These are phyloP conservation scores for Tulasnella sp. DNA, from an alignment of 768 basidiomycete genomes.

Conservation along the genomic window DNA sequence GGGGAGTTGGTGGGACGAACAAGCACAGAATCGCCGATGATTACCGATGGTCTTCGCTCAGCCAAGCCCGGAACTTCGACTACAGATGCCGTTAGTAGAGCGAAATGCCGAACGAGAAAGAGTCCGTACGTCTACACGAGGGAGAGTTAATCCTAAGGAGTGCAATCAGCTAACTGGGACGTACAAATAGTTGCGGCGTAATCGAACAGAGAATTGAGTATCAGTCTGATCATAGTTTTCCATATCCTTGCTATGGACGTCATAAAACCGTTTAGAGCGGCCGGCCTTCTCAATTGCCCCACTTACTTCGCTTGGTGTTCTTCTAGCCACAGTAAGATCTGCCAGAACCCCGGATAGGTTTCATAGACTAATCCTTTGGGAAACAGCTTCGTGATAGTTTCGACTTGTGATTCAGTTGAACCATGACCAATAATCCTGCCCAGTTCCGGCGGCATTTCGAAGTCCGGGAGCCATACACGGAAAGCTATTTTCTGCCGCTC, in stretches of 20 bases:
- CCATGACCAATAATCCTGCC: constrained; percentile 35
- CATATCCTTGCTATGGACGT: constrained; percentile 31
- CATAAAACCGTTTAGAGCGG: constrained; percentile 1
- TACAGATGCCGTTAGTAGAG: constrained; percentile 34
- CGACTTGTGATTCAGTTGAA: constrained; percentile 27
- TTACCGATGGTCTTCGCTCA: constrained; percentile 54
- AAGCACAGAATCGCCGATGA: constrained; percentile 49
- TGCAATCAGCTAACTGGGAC: not conserved
- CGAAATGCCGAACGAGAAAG: no score
- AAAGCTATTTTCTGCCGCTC: constrained; percentile 42
- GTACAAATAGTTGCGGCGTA: constrained; percentile 33
- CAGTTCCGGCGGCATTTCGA: constrained; percentile 40
- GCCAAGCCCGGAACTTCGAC: constrained; percentile 52
- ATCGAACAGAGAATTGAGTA: constrained; percentile 17
- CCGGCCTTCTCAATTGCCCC: no score
- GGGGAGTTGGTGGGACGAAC: constrained; percentile 31
- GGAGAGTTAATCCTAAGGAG: not conserved
- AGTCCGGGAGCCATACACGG: constrained; percentile 38
- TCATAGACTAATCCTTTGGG: not conserved
- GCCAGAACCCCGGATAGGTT: constrained; percentile 12
- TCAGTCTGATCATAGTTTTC: constrained; percentile 38
- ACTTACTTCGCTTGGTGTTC: constrained; percentile 19
- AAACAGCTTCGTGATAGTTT: not conserved
- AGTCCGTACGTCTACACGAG: constrained; percentile 2
- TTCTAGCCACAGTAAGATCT: constrained; percentile 8